Evolutionary conservation across 2,329 filamentous ascomycete species (phyloP), one percentile per base, ranked within the genome.

Genomic region (Pestalotiopsis fici): DNA sequence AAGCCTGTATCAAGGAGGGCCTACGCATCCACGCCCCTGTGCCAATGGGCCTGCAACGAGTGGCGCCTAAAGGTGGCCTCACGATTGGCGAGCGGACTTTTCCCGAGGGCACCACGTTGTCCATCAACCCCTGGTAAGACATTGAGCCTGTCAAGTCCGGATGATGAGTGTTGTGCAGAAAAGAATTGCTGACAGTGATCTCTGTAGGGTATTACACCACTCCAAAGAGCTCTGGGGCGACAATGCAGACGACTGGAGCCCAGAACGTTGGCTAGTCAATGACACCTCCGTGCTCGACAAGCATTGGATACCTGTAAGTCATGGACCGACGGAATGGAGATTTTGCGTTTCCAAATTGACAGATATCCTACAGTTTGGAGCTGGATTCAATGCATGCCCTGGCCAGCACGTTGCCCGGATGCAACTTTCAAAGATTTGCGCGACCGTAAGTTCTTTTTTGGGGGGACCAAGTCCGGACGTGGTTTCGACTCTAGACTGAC

Each of bases 1-100:
- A 69, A 21, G 73, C 74, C 50, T 74, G 72, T 65, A 69, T 74
- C 56, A 72, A 72, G 66, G 74, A 75, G 55, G 65, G 68, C 11
- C 68, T 75, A 61, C 67, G 74, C 21, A 57, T 74, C 43, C 69
- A 71, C 55, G 69, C 72, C 2, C 70, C 73, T 7, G 72, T 69
- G 3, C 43, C 62, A 27, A 39, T 59, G 62, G 61, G 61, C 4
- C 57, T 67, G 1, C 66, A 55, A 15, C 54, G 66, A 4, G 43
- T 65, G 4, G 61, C 54, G 5, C 50, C 60, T 0, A 65, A 62
- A 25, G 43, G 27, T 1, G 66, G 62, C 25, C 25, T 67, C 5
- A 47, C 39, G 1, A 67, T 67, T 18, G 61, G 66, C 15, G 66
- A 62, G 2, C 21, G 43, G 56, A 65, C 39, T 12, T 67, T 67